These are phyloP conservation scores for Cercospora citrullina DNA, from an alignment of 2,329 filamentous ascomycete species.

Conservation along the genomic window DNA sequence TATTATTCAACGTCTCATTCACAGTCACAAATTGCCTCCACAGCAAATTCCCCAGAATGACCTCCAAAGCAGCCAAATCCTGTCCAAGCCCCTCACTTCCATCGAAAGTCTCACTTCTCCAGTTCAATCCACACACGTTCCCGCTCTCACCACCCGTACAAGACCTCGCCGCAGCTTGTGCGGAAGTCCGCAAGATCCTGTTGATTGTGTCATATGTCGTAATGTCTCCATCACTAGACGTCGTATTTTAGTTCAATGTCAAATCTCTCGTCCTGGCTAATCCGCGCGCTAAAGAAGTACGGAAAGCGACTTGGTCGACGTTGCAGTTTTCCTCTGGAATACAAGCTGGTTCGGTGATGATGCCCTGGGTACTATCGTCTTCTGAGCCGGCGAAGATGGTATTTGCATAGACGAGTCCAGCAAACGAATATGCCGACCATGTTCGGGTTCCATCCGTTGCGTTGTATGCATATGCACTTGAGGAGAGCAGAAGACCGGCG, in stretches of 20 bases:
- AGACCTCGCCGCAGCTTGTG: constrained; percentile 53
- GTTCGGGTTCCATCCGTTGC: background rate
- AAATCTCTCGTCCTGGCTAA: constrained; percentile 20
- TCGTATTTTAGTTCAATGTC: constrained; percentile 3
- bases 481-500: constrained; percentile 65
- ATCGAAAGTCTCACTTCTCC: constrained; percentile 45
- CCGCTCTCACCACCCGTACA: constrained; percentile 52
- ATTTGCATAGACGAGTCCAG: constrained; percentile 7
- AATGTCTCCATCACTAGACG: constrained; percentile 41
- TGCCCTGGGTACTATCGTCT: constrained; percentile 42
- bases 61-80: constrained; percentile 55
- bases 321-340: constrained; percentile 63
- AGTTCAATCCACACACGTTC: constrained; percentile 43
- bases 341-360: constrained; percentile 68
- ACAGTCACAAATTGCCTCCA: constrained; percentile 13
- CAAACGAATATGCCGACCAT: constrained; percentile 28
- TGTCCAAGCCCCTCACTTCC: constrained; percentile 53
- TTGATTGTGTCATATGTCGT: constrained; percentile 16
- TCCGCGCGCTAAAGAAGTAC: constrained; percentile 60
- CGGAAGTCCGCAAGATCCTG: constrained; percentile 44
- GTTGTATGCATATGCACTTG: constrained; percentile 54
- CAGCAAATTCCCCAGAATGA: constrained; percentile 46
- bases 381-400: constrained; percentile 46
- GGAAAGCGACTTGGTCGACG: constrained; percentile 71
- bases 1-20: background rate